phyloP scores from a whole-genome alignment of 1,139 yeast species.

The Blastobotrys elegans region DNA sequence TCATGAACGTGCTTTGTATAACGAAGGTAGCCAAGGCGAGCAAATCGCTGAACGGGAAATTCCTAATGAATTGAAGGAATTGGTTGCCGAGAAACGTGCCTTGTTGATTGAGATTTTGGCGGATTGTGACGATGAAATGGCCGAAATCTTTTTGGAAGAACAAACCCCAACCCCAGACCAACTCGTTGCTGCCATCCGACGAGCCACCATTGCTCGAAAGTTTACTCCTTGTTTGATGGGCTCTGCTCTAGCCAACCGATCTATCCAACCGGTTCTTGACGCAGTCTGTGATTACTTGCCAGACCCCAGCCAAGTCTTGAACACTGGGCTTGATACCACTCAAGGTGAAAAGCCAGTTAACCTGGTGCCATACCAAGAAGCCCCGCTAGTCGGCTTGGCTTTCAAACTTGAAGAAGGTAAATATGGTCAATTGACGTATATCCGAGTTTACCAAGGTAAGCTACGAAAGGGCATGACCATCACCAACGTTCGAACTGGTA shows the following conservation, averaged over 20 bases:
- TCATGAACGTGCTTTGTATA: constrained; percentile 78
- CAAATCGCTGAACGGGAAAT: constrained; percentile 54
- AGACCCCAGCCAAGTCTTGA: constrained; percentile 86
- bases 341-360: constrained; percentile 68
- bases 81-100: constrained; percentile 81
- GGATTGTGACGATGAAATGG: constrained; percentile 96
- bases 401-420: constrained; percentile 98
- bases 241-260: constrained; percentile 92
- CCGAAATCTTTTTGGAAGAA: constrained; percentile 88
- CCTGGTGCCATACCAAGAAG: constrained; percentile 64
- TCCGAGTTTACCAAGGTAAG: constrained; percentile 95
- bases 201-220: constrained; percentile 93
- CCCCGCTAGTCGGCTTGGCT: constrained; percentile 93
- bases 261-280: constrained; percentile 91
- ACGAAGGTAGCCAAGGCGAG: constrained; percentile 94
- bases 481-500: constrained; percentile 86
- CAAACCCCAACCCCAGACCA: constrained; percentile 79
- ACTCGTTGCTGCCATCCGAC: constrained; percentile 81
- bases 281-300: constrained; percentile 96
- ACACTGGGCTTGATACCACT: constrained; percentile 78
- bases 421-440: constrained; percentile 94
- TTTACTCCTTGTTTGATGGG: constrained; percentile 99
- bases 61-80: constrained; percentile 68
- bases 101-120: constrained; percentile 88
- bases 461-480: constrained; percentile 86